Conservation (phyloP, 225 moss, liverwort and hornwort genomes). For the Rhytidiadelphus loreus region DNA sequence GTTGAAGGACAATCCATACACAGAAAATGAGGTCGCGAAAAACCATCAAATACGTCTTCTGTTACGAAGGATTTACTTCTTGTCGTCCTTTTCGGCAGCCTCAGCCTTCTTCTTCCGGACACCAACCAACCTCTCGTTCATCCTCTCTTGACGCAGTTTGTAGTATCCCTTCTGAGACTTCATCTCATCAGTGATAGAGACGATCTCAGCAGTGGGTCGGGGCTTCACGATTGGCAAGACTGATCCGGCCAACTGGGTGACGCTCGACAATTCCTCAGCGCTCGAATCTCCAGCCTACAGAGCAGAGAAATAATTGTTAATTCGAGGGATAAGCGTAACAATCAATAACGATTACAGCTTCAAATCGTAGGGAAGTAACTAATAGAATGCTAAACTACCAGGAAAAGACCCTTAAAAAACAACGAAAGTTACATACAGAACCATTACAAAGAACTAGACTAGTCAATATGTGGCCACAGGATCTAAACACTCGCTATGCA, state of each 20-base stretch:
- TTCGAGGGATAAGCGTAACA: not conserved
- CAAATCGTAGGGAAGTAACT: not conserved
- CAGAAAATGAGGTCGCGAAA: not conserved
- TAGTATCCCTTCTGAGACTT: constrained; percentile 51
- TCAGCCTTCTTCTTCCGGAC: constrained; percentile 60
- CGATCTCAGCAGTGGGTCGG: constrained; percentile 49
- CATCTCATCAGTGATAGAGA: constrained; percentile 51
- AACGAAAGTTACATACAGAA: not conserved
- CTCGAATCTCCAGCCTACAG: constrained; percentile 49
- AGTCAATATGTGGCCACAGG: not conserved
- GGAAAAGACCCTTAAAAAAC: not conserved
- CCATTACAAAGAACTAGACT: not conserved
- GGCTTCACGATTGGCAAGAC: constrained; percentile 54
- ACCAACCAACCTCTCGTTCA: constrained; percentile 63
- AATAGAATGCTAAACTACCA: no score
- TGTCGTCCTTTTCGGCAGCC: constrained; percentile 69
- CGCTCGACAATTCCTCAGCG: constrained; percentile 52
- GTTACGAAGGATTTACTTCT: constrained; percentile 38
- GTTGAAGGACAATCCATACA: not conserved
- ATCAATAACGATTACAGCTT: not conserved
- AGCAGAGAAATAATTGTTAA: not conserved
- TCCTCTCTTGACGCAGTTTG: constrained; percentile 56
- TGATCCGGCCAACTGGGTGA: constrained; percentile 47
- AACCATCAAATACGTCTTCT: constrained; percentile 2
- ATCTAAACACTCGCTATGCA: not conserved